Conservation (phyloP, 192 early-diverging fungal genomes). For the Dissophora ornata region DNA sequence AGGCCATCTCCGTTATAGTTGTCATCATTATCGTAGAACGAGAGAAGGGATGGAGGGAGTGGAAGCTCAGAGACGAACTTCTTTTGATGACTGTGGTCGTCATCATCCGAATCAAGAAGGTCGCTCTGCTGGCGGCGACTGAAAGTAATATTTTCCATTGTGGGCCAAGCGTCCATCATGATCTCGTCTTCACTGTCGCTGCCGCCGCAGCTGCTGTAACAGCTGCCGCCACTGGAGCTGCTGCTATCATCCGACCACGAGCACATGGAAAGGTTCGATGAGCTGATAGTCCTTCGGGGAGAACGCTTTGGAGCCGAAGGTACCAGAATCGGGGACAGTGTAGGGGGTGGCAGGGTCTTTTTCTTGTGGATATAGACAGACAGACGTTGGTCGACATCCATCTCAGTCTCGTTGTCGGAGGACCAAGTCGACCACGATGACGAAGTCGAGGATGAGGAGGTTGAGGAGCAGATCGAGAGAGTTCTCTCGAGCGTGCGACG, state of each 20-base stretch:
- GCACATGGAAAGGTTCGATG: not conserved
- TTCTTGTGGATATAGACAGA: constrained; percentile 10
- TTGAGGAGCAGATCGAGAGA: constrained; percentile 8
- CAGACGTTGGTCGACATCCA: not conserved
- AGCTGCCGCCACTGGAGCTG: constrained; percentile 2
- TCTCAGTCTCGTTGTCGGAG: not conserved
- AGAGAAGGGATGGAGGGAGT: not conserved
- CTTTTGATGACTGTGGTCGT: not conserved
- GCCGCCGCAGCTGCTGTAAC: not conserved
- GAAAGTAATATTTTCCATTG: constrained; percentile 1
- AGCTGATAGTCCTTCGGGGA: not conserved
- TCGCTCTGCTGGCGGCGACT: too few relatives aligned
- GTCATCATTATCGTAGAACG: not conserved
- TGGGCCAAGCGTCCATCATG: constrained; percentile 12
- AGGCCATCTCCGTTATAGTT: not conserved
- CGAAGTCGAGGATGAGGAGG: not conserved
- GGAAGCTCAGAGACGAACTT: constrained; percentile 12
- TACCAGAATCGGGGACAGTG: constrained; percentile 24
- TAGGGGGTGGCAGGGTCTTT: constrained; percentile 36
- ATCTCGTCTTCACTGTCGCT: constrained; percentile 24
- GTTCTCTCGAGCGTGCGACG: not conserved
- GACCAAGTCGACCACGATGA: constrained; percentile 2
- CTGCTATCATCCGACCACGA: constrained; percentile 6
- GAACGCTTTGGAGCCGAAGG: not conserved
- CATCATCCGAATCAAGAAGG: not conserved